phyloP scores from a whole-genome alignment of 2,329 filamentous ascomycete genomes.

The Trichoderma harzianum region DNA sequence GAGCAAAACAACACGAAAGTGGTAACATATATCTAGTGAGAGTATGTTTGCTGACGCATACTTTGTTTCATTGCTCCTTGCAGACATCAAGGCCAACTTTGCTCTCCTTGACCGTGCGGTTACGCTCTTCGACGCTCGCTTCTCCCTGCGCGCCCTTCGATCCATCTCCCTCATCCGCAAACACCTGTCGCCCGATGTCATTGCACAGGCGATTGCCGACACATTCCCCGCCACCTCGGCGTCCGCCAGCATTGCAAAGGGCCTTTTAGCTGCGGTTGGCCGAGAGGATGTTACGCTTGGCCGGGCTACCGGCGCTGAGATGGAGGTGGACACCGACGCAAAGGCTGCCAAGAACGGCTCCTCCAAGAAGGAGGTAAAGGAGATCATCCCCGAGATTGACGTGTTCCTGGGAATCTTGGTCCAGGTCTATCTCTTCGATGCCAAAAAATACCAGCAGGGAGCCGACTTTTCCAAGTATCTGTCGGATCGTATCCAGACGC shows the following conservation, averaged over 20 bases:
- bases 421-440: constrained; percentile 86
- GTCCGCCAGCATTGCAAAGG: constrained; percentile 64
- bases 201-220: constrained; percentile 76
- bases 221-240: constrained; percentile 64
- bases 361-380: constrained; percentile 65
- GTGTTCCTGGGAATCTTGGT: constrained; percentile 82
- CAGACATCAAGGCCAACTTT: constrained; percentile 96
- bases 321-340: constrained; percentile 67
- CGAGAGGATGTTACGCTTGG: constrained; percentile 63
- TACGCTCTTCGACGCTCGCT: constrained; percentile 87
- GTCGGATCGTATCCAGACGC: constrained; percentile 76
- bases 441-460: constrained; percentile 75
- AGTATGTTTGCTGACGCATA: constrained; percentile 12
- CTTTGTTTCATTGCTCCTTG: constrained; percentile 23
- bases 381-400: constrained; percentile 81
- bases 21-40: neutral
- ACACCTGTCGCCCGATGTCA: constrained; percentile 75
- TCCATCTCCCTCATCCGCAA: constrained; percentile 96
- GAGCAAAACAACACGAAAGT: constrained; percentile 26
- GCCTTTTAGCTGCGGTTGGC: constrained; percentile 67
- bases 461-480: constrained; percentile 80
- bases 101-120: constrained; percentile 88
- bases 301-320: constrained; percentile 57
- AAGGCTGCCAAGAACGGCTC: constrained; percentile 52
- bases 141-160: constrained; percentile 87